A percentile compares a stretch with the other conserved stretches of the same genome.
Conservation (phyloP, 305 asterid genomes). For the Fraxinus albicans region DNA sequence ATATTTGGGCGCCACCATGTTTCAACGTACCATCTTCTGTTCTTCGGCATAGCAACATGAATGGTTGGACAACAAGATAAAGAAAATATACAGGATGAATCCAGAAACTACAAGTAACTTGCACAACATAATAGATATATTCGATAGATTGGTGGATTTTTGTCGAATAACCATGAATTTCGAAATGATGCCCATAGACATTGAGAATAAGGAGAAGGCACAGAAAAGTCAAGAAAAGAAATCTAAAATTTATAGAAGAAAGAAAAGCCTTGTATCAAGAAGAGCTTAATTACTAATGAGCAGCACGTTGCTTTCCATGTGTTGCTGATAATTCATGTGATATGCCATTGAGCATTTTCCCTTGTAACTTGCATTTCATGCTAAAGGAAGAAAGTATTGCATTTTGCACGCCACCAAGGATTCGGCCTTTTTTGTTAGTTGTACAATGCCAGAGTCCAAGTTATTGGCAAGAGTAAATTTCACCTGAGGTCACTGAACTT, state of each 20-base stretch:
- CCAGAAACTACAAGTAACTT: conserved; percentile 29
- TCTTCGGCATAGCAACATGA: conserved; percentile 23
- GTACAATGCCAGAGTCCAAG: background rate
- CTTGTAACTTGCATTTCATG: conserved; percentile 16
- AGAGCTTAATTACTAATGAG: background rate
- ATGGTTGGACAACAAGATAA: conserved; percentile 17
- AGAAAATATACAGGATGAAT: conserved; percentile 24
- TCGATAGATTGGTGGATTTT: background rate
- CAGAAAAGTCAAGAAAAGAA: background rate
- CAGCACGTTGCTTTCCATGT: background rate
- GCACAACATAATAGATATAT: conserved; percentile 4
- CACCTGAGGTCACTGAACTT: background rate
- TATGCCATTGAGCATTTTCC: conserved; percentile 1
- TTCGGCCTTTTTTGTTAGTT: background rate
- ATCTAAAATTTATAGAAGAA: background rate
- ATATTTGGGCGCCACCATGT: conserved; percentile 40
- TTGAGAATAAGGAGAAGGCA: background rate
- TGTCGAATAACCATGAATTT: conserved; percentile 9
- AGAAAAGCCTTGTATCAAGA: background rate
- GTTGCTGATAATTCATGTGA: conserved; percentile 27
- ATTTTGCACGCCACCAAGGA: conserved; percentile 21
- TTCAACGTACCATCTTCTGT: conserved; percentile 18
- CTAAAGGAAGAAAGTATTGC: conserved; percentile 6
- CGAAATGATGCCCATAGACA: background rate
- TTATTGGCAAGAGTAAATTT: background rate